Evolutionary conservation across 768 basidiomycete species (phyloP).

Genomic region (Boletus insuetus): DNA sequence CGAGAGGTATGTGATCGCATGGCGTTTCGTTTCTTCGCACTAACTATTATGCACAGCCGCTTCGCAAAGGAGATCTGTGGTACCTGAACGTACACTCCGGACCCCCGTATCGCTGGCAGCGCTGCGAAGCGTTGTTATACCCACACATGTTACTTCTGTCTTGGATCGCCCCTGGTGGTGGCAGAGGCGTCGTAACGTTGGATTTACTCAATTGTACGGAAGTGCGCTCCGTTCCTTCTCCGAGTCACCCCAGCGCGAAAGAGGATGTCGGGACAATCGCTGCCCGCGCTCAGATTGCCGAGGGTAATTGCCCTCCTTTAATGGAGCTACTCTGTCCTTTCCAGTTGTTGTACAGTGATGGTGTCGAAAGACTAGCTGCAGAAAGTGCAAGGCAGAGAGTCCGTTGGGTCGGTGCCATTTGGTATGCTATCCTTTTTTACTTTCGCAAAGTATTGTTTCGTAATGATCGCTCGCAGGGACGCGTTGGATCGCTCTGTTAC

Average conservation of each 20-base stretch:
- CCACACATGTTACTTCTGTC: slow-evolving; percentile 82
- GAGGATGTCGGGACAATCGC: slow-evolving; percentile 89
- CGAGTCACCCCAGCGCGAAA: slow-evolving; percentile 72
- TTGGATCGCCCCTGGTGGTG: slow-evolving; percentile 83
- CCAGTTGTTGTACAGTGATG: slow-evolving; percentile 87
- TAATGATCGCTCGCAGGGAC: slow-evolving; percentile 51
- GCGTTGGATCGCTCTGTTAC: slow-evolving; percentile 65
- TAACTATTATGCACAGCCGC: slow-evolving; percentile 52
- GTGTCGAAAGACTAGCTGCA: slow-evolving; percentile 84
- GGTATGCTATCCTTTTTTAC: slow-evolving; percentile 45
- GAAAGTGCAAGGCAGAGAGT: slow-evolving; percentile 85
- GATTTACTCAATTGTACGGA: slow-evolving; percentile 85
- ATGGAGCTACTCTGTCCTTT: slow-evolving; percentile 84
- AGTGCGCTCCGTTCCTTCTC: slow-evolving; percentile 80
- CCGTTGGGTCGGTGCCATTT: slow-evolving; percentile 89
- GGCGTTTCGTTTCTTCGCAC: background rate
- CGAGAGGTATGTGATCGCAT: slow-evolving; percentile 39
- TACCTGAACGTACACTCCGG: slow-evolving; percentile 89
- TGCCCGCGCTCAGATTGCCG: slow-evolving; percentile 56
- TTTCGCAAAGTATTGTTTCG: background rate
- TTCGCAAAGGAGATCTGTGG: slow-evolving; percentile 83
- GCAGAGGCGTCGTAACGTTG: slow-evolving; percentile 80
- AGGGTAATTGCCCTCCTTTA: slow-evolving; percentile 44
- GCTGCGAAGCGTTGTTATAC: slow-evolving; percentile 79
- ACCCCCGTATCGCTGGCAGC: slow-evolving; percentile 75